Conservation (phyloP, 1,284 basidiomycete genomes). For the Rhodotorula sp. region DNA sequence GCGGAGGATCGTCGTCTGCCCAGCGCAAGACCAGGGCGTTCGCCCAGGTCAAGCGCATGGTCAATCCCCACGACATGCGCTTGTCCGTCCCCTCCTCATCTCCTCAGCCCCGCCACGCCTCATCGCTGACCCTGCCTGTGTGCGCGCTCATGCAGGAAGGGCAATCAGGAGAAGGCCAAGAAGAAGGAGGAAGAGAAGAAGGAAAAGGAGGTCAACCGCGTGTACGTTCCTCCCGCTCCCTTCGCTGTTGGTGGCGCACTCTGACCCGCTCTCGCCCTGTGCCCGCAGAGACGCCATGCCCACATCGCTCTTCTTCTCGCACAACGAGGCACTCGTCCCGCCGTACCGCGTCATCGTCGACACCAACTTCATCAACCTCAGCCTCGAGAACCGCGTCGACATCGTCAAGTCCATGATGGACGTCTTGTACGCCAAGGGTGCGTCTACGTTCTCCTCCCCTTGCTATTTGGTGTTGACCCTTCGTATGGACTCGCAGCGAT, state of each 20-base stretch:
- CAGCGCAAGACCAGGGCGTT: slow-evolving; percentile 42
- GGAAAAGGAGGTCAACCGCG: slow-evolving; percentile 53
- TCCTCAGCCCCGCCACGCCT: background rate
- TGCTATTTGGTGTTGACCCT: background rate
- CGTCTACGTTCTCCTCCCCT: slow-evolving; percentile 46
- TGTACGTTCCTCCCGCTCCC: slow-evolving; percentile 49
- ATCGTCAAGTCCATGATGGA: slow-evolving; percentile 99
- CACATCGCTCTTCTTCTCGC: slow-evolving; percentile 90
- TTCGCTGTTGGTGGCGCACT: background rate
- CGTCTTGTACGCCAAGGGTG: slow-evolving; percentile 97
- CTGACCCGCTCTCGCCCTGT: slow-evolving; percentile 7
- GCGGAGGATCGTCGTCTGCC: slow-evolving; percentile 11
- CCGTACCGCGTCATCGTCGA: slow-evolving; percentile 97
- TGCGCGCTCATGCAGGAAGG: slow-evolving; percentile 51
- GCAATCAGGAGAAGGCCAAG: slow-evolving; percentile 56
- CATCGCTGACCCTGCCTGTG: background rate
- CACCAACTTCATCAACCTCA: slow-evolving; percentile 99
- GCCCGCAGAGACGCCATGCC: slow-evolving; percentile 69
- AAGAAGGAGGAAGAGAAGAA: slow-evolving; percentile 56
- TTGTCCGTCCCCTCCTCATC: slow-evolving; percentile 59
- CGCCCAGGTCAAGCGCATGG: slow-evolving; percentile 77
- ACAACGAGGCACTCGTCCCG: slow-evolving; percentile 93
- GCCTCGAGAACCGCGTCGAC: slow-evolving; percentile 96
- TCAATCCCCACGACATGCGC: slow-evolving; percentile 91
- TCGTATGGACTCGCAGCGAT: slow-evolving; percentile 67